phyloP scores from a whole-genome alignment of 768 basidiomycete genomes.

The Chalciporus sphaerocephalus region DNA sequence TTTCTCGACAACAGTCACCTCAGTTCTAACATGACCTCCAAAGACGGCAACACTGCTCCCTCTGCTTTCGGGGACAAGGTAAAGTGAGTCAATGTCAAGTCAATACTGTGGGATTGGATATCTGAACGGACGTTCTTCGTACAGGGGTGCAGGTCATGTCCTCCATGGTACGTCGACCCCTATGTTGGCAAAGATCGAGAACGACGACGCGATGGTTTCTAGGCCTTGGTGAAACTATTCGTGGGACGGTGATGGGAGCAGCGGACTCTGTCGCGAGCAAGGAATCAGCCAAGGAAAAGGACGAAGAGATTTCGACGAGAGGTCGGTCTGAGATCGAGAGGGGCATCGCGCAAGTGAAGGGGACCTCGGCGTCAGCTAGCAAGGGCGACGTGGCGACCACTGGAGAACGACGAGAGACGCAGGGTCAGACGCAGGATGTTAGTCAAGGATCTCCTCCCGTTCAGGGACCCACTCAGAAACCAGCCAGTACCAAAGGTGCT shows the following conservation, averaged over 20 bases:
- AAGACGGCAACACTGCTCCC: neutral
- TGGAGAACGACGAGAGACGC: neutral
- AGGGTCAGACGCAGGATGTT: neutral
- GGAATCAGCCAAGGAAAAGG: slow-evolving; percentile 23
- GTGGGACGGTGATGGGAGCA: slow-evolving; percentile 40
- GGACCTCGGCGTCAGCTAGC: neutral
- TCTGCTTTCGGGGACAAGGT: slow-evolving; percentile 12
- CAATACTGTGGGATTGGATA: neutral
- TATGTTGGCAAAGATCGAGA: slow-evolving; percentile 1
- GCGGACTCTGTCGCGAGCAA: slow-evolving; percentile 33
- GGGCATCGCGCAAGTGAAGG: slow-evolving; percentile 34
- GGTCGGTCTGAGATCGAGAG: slow-evolving; percentile 40
- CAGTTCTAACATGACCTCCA: slow-evolving; percentile 4
- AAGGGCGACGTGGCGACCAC: neutral
- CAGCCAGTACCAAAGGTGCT: neutral
- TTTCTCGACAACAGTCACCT: neutral
- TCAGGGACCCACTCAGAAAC: neutral
- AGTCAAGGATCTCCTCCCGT: neutral
- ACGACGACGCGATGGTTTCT: neutral
- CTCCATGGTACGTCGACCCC: slow-evolving; percentile 32
- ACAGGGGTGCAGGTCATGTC: slow-evolving; percentile 35
- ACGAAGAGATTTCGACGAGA: slow-evolving; percentile 35
- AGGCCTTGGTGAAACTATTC: slow-evolving; percentile 44
- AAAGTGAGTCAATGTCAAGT: slow-evolving; percentile 3
- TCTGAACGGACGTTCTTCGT: neutral